Evolutionary conservation across 2,329 filamentous ascomycete species (phyloP), one percentile per base, ranked within the genome.

Genomic region (Falciphora oryzae): DNA sequence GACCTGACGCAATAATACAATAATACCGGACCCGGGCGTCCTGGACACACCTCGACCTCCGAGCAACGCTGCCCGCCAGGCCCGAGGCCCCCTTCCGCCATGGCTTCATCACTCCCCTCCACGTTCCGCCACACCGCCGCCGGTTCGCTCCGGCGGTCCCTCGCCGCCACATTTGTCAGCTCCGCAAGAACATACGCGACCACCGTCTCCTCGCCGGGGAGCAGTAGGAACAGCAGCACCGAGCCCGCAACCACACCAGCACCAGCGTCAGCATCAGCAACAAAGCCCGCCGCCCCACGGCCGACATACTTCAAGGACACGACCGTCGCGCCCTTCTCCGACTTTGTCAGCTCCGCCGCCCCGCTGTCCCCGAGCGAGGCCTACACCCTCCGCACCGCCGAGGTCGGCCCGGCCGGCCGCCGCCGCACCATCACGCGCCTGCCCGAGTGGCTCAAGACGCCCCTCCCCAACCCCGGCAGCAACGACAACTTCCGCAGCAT

Each of bases 381-480:
- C 7, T 87, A 86, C 74, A 79, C 82, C 64, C 79, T 88, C 57
- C 81, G 82, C 69, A 89, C 86, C 56, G 86, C 84, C 69, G 81
- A 88, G 73, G 86, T 89, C 70, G 86, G 86, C 53, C 86, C 86
- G 27, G 81, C 81, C 32, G 85, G 85, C 66, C 85, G 82, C 74
- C 85, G 86, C 74, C 81, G 80, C 69, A 87, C 85, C 70, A 85
- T 89, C 70, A 89, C 86, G 18, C 88, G 95, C 61, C 81, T 99
- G 61, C 95, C 95, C 27, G 85, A 89, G 70, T 99, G 95, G 95
- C 86, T 99, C 68, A 97, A 98, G 83, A 99, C 94, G 28, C 91
- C 93, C 1, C 95, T 99, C 65, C 95, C 75, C 8, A 73, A 68
- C 28, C 71, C 95, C 0, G 87, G 87, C 16, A 89, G 89, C 67